Base-by-base conservation (phyloP, 192 early-diverging fungal species). In the Coemansia sp. region DNA sequence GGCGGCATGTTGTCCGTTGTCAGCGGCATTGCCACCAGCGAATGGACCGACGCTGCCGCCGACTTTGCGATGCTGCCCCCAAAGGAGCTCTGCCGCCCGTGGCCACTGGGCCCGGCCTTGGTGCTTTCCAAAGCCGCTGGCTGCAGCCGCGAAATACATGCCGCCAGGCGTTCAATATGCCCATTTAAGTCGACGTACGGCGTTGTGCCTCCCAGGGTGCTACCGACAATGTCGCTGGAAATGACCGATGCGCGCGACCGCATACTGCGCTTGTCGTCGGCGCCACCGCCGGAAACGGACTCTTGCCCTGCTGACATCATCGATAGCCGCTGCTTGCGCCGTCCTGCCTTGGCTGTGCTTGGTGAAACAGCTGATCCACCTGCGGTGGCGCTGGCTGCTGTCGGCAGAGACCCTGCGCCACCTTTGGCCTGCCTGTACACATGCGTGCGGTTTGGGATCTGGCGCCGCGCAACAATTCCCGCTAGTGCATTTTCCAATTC, bases 101-200 rank as follows among this genome's bases (percentile, higher is more conserved):
- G 50, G 6, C 34, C 7, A 5, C 40, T 32, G 23, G 57, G 34
- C 9, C 37, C 15, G 10, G 59, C 30, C 17, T 11, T 20, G 14
- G 38, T 16, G 45, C 61, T 32, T 12, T 39, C 37, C 8, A 47
- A 17, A 16, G 18, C 8, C 41, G 18, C 32, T 17, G 39, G 56
- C 63, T 77, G 67, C 11, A 77, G 60, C 60, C 62, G 60, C 5
- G 67, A 63, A 14, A 77, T 77, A 40, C 67, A 70, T 0, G 68
- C 68, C 6, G 74, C 60, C 30, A 77, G 74, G 14, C 64, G 67
- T 40, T 77, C 74, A 37, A 77, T 64, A 31, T 77, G 74, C 7
- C 56, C 60, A 26, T 60, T 77, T 28, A 77, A 55, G 16, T 77
- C 74, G 15, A 42, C 34, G 23, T 70, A 77, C 15, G 74, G 67